phyloP scores from a whole-genome alignment of 2,329 filamentous ascomycete species.

The Alternaria viburni region DNA sequence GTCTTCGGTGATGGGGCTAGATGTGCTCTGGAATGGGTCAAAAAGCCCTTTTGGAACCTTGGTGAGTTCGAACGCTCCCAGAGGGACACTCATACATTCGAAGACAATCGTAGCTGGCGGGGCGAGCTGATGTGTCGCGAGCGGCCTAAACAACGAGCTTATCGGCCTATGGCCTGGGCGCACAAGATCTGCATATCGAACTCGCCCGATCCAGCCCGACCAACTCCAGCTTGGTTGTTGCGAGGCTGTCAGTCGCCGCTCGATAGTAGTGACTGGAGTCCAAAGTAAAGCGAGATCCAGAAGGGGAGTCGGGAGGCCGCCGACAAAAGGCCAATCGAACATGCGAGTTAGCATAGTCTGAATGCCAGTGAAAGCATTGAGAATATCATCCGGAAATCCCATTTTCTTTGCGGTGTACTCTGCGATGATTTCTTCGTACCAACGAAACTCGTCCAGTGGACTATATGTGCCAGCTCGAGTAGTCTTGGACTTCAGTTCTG shows the following conservation, averaged over 20 bases:
- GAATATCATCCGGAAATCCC: conserved; percentile 1
- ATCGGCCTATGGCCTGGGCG: conserved; percentile 5
- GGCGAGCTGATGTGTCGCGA: background rate
- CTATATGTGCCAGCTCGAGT: background rate
- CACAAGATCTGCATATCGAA: background rate
- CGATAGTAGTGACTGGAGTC: background rate
- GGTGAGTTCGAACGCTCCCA: background rate
- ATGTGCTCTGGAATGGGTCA: background rate
- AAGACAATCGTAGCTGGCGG: background rate
- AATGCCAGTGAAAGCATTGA: conserved; percentile 8
- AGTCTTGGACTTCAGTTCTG: background rate
- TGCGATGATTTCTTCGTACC: conserved; percentile 5
- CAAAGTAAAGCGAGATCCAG: conserved; percentile 12
- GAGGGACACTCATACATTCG: background rate
- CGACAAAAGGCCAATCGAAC: conserved; percentile 3
- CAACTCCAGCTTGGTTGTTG: conserved; percentile 6
- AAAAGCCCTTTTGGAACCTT: background rate
- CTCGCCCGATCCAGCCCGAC: background rate
- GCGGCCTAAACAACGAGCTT: background rate
- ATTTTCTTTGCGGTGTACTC: conserved; percentile 8
- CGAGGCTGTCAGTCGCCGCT: background rate
- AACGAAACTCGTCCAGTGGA: conserved; percentile 6
- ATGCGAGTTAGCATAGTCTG: background rate
- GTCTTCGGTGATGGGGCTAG: background rate
- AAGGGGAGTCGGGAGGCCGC: background rate